These are phyloP conservation scores for Cenchrus purpureus DNA, from an alignment of 176 grass and related monocot genomes.

Conservation along the genomic window DNA sequence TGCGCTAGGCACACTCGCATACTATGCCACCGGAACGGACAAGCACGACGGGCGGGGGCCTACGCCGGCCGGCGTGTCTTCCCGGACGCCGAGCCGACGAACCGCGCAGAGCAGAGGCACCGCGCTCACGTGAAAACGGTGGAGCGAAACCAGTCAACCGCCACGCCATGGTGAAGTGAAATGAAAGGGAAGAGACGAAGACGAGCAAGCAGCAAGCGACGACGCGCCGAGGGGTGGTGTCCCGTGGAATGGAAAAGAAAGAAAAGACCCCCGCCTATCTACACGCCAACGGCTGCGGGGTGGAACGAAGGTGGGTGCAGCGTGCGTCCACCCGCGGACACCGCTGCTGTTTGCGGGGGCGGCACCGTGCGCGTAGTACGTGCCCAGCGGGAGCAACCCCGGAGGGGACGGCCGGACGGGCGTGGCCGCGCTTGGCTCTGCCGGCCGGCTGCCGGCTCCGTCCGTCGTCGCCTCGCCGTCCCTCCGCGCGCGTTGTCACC, in stretches of 20 bases:
- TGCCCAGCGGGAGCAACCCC: neutral
- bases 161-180: neutral
- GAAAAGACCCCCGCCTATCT: conserved; percentile 1
- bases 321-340: conserved; percentile 30
- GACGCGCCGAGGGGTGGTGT: neutral
- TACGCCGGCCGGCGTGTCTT: no score
- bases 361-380: conserved; percentile 5
- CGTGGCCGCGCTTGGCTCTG: no score
- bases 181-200: neutral
- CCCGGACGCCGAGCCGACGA: no score
- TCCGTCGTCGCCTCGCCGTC: neutral
- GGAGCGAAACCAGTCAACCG: neutral
- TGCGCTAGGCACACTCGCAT: neutral
- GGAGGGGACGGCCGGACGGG: no score
- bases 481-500: conserved; percentile 15
- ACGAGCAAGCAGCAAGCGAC: neutral
- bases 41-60: no score
- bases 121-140: conserved; percentile 1
- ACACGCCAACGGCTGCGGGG: neutral
- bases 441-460: no score
- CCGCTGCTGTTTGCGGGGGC: conserved; percentile 45
- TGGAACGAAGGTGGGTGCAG: no score
- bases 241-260: neutral
- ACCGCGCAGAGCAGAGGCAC: no score
- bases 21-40: neutral